Percentiles rank a stretch among this genome's conserved stretches.
Evolutionary conservation across 208 protist genomes (phyloP).

Genomic region (Trypanosoma theileri): DNA sequence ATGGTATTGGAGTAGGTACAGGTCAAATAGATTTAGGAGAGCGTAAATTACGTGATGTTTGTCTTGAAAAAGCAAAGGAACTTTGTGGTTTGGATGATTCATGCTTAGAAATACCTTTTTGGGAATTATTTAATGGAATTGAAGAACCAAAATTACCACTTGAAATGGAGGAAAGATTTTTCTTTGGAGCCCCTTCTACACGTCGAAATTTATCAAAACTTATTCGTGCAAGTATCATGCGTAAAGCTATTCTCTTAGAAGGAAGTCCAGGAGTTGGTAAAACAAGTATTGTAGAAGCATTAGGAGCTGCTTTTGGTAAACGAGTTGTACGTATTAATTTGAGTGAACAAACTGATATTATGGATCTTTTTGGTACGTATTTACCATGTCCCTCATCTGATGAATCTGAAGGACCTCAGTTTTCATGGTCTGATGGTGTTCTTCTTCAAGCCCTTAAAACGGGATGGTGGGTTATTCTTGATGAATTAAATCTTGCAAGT

Average conservation of each 20-base stretch:
- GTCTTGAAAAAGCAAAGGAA: constrained; percentile 32
- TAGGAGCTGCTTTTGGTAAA: constrained; percentile 91
- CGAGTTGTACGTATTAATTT: constrained; percentile 99
- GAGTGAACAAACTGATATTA: constrained; percentile 99
- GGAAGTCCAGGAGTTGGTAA: constrained; percentile 98
- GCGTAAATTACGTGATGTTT: constrained; percentile 20
- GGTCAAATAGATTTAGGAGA: constrained; percentile 39
- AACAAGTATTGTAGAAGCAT: constrained; percentile 97
- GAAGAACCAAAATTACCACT: constrained; percentile 67
- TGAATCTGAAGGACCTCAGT: constrained; percentile 71
- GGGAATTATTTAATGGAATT: constrained; percentile 76
- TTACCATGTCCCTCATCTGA: constrained; percentile 49
- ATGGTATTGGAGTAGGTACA: constrained; percentile 93
- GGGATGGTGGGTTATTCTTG: constrained; percentile 99
- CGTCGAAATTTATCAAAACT: constrained; percentile 96
- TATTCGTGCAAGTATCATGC: constrained; percentile 88
- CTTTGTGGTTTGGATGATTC: constrained; percentile 37
- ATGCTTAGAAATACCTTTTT: constrained; percentile 55
- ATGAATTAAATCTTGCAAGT: constrained; percentile 99
- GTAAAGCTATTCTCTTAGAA: constrained; percentile 98
- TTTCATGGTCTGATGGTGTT: constrained; percentile 98
- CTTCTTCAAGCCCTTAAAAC: constrained; percentile 95
- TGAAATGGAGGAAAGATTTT: constrained; percentile 77
- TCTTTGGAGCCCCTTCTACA: constrained; percentile 96
- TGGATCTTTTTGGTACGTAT: constrained; percentile 96